phyloP scores from a whole-genome alignment of 805 yeast species.

The Myxozyma neglecta region DNA sequence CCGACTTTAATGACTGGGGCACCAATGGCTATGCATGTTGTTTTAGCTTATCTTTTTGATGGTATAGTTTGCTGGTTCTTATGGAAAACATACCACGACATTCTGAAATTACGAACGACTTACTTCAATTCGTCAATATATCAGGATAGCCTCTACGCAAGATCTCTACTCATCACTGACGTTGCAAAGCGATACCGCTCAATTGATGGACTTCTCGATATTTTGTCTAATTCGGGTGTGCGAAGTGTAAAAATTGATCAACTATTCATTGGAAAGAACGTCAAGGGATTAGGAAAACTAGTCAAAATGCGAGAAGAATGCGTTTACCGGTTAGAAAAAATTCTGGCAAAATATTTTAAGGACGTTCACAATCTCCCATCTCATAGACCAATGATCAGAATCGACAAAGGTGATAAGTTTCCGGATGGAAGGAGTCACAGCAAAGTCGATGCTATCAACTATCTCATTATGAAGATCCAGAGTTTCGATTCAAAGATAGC shows the following conservation, averaged over 20 bases:
- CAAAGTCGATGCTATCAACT: conserved; percentile 38
- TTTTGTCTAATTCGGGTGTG: not conserved
- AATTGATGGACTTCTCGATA: conserved; percentile 33
- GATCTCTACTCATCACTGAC: conserved; percentile 41
- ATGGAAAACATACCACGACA: conserved; percentile 35
- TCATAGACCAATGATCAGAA: conserved; percentile 31
- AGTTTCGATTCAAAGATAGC: conserved; percentile 33
- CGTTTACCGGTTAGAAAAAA: conserved; percentile 36
- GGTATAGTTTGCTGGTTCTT: conserved; percentile 36
- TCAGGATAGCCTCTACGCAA: conserved; percentile 33
- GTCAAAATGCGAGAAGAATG: conserved; percentile 33
- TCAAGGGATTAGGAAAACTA: conserved; percentile 35
- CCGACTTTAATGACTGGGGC: conserved; percentile 39
- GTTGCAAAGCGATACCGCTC: conserved; percentile 36
- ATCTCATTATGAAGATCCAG: conserved; percentile 29
- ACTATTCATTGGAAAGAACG: conserved; percentile 37
- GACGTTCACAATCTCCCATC: conserved; percentile 34
- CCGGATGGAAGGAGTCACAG: conserved; percentile 16
- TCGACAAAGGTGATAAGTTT: conserved; percentile 5
- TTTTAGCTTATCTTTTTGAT: conserved; percentile 39
- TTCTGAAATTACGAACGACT: conserved; percentile 35
- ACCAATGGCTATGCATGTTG: conserved; percentile 41
- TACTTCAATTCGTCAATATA: conserved; percentile 34
- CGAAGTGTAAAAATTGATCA: conserved; percentile 25
- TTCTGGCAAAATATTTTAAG: conserved; percentile 37